A percentile compares a stretch with the other conserved stretches of the same genome.
phyloP scores from a whole-genome alignment of 805 yeast genomes.

The Ogataea methanolica region DNA sequence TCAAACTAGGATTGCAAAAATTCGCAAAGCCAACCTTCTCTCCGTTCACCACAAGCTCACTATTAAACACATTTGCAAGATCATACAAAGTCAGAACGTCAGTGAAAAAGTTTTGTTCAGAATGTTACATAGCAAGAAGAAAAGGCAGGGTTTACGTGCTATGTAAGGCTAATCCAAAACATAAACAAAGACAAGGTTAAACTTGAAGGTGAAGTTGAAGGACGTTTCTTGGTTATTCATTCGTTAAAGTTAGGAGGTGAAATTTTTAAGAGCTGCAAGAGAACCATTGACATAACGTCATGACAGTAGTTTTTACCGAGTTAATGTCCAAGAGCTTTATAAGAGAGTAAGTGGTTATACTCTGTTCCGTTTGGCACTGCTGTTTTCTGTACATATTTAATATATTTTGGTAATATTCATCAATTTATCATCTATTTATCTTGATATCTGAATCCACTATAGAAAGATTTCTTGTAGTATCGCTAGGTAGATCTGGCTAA shows the following conservation, averaged over 20 bases:
- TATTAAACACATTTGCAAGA: constrained; percentile 35
- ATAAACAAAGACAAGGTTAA: constrained; percentile 87
- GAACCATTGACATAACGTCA: no score
- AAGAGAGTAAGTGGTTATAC: no score
- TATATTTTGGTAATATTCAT: background rate
- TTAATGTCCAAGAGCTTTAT: no score
- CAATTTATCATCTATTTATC: no score
- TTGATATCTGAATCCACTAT: no score
- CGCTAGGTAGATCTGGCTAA: background rate
- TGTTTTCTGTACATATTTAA: constrained; percentile 1
- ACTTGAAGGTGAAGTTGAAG: constrained; percentile 2
- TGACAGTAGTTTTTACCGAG: no score
- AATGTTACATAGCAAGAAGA: constrained; percentile 89
- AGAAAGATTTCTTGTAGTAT: no score
- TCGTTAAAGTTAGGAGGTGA: no score
- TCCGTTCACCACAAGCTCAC: constrained; percentile 8
- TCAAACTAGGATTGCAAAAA: constrained; percentile 23
- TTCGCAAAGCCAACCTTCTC: constrained; percentile 12
- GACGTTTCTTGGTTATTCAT: background rate
- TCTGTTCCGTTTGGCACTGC: no score
- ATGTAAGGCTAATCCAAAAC: constrained; percentile 90
- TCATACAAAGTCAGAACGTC: constrained; percentile 90
- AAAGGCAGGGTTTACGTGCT: constrained; percentile 92
- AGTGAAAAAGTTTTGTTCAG: constrained; percentile 88
- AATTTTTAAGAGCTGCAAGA: no score